phyloP scores from a whole-genome alignment of 352 stramenopile genomes.

The Phytophthora cryptogea region DNA sequence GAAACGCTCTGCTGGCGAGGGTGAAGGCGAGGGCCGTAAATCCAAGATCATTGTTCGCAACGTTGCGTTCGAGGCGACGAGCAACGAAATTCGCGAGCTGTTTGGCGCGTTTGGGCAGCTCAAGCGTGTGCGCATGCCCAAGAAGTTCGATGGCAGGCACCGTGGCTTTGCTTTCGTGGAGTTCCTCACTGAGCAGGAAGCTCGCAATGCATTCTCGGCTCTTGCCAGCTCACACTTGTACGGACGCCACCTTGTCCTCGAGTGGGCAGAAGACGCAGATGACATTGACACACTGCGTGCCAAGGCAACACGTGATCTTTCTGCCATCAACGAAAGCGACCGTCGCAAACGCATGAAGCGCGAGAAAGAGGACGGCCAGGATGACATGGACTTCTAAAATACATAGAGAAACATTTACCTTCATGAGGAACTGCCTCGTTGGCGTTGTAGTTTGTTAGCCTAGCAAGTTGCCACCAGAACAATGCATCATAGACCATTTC shows the following conservation, averaged over 20 bases:
- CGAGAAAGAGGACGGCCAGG: constrained; percentile 47
- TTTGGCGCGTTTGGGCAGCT: constrained; percentile 98
- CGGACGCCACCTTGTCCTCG: constrained; percentile 97
- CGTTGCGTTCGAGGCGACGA: constrained; percentile 98
- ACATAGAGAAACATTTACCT: constrained; percentile 2
- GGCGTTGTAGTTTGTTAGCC: no score
- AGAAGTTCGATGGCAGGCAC: constrained; percentile 98
- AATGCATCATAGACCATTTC: constrained; percentile 2
- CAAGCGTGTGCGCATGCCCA: constrained; percentile 97
- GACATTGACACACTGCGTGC: constrained; percentile 84
- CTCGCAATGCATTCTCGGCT: constrained; percentile 89
- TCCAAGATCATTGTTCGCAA: constrained; percentile 99
- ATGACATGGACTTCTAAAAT: constrained; percentile 51
- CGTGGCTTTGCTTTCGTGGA: constrained; percentile 99
- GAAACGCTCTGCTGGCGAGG: constrained; percentile 47
- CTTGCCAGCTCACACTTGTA: constrained; percentile 98
- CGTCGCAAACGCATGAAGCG: constrained; percentile 69
- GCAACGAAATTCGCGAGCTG: constrained; percentile 96
- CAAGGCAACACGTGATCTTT: constrained; percentile 79
- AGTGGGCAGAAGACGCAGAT: constrained; percentile 94
- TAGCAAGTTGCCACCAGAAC: background rate
- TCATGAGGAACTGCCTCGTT: background rate
- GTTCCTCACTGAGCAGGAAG: constrained; percentile 97
- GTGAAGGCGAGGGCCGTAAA: constrained; percentile 39
- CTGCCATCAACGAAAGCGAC: constrained; percentile 69